A percentile compares a stretch with the other conserved stretches of the same genome.
These are phyloP conservation scores for Madurella mycetomatis DNA, from an alignment of 2,329 filamentous ascomycete genomes.

Conservation along the genomic window DNA sequence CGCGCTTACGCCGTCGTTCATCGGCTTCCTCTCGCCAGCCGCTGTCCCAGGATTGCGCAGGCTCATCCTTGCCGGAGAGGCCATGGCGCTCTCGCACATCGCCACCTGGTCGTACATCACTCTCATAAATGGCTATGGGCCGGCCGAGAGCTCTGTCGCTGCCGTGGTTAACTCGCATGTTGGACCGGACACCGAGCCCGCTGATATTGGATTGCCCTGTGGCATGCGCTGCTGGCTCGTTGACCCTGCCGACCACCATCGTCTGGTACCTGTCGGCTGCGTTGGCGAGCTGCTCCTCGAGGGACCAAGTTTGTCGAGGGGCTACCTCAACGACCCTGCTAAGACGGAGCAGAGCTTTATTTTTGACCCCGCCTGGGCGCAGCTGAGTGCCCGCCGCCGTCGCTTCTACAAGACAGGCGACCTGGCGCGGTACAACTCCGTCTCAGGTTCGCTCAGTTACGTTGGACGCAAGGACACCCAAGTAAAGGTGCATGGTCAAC, in stretches of 20 bases:
- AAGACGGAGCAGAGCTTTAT: constrained; percentile 47
- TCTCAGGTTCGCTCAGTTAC: constrained; percentile 20
- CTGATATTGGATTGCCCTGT: constrained; percentile 25
- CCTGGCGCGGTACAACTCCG: constrained; percentile 32
- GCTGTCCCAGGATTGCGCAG: constrained; percentile 25
- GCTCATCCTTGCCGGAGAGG: constrained; percentile 28
- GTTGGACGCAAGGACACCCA: constrained; percentile 25
- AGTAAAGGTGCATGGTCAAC: constrained; percentile 26
- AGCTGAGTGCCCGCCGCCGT: constrained; percentile 4
- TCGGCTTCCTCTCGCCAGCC: constrained; percentile 26
- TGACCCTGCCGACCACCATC: constrained; percentile 27
- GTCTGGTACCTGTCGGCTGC: constrained; percentile 21
- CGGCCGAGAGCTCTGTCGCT: constrained; percentile 24
- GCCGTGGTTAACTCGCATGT: constrained; percentile 16
- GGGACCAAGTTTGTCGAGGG: constrained; percentile 20
- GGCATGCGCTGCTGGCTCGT: constrained; percentile 31
- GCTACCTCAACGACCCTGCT: constrained; percentile 23
- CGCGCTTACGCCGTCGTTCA: constrained; percentile 28
- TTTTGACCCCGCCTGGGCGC: constrained; percentile 36
- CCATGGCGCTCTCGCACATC: constrained; percentile 23
- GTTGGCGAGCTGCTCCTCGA: constrained; percentile 25
- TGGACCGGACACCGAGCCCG: constrained; percentile 12
- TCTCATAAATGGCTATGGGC: constrained; percentile 26
- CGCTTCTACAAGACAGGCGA: constrained; percentile 44
- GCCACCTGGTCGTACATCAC: constrained; percentile 26